These are phyloP conservation scores for Tillandsia leiboldiana DNA, from an alignment of 176 grass and related monocot genomes.

Conservation along the genomic window DNA sequence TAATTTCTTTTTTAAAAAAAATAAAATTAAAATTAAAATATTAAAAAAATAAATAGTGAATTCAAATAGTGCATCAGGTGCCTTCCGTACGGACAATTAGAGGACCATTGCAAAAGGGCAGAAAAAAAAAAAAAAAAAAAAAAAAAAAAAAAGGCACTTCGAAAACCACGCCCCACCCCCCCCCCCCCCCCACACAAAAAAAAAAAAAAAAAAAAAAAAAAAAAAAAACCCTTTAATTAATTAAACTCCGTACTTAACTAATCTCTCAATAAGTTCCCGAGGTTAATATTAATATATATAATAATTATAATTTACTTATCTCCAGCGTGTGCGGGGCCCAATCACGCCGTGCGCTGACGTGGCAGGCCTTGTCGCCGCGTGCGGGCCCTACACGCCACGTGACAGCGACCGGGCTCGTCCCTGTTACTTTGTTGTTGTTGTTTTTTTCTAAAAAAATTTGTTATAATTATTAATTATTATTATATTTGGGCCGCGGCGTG, in stretches of 20 bases:
- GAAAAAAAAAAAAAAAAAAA: no score
- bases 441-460: not conserved
- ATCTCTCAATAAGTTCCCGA: not conserved
- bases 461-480: not conserved
- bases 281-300: not conserved
- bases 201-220: no score
- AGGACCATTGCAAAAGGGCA: no score
- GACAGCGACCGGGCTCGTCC: slow-evolving; percentile 13
- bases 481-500: not conserved
- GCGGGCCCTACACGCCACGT: slow-evolving; percentile 15
- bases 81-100: no score
- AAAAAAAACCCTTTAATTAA: not conserved
- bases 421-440: not conserved
- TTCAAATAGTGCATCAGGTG: no score
- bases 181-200: no score
- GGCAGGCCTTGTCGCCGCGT: slow-evolving; percentile 11
- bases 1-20: no score
- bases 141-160: no score
- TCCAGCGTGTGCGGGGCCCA: not conserved
- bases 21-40: no score
- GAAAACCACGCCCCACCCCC: no score
- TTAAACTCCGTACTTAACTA: not conserved
- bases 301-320: no score
- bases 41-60: no score
- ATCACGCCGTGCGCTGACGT: slow-evolving; percentile 8